A percentile compares a stretch with the other conserved stretches of the same genome.
Evolutionary conservation across 192 early-diverging fungal species (phyloP).

Genomic region (Diversispora epigaea): DNA sequence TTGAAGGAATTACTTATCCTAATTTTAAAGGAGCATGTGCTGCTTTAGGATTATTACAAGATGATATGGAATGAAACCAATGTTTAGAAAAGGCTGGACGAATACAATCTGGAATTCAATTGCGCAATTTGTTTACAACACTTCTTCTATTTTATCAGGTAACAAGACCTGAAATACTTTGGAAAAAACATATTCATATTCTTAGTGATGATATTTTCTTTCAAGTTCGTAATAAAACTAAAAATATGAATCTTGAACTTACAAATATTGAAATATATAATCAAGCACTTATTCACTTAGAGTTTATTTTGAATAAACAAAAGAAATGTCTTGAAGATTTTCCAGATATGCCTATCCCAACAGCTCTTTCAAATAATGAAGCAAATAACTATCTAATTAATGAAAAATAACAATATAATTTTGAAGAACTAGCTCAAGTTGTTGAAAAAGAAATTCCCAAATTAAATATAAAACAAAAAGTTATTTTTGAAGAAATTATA

Average conservation of each 20-base stretch:
- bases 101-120: constrained; percentile 23
- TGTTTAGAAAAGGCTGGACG: constrained; percentile 30
- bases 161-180: constrained; percentile 3
- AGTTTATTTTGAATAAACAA: too few relatives aligned
- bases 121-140: constrained; percentile 34
- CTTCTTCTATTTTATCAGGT: not conserved
- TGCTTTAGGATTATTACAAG: constrained; percentile 32
- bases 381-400: constrained; percentile 16
- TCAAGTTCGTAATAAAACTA: too few relatives aligned
- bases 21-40: constrained; percentile 35
- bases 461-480: constrained; percentile 14
- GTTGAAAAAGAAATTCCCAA: not conserved
- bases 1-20: not conserved
- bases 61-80: constrained; percentile 33
- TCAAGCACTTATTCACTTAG: too few relatives aligned
- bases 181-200: too few relatives aligned
- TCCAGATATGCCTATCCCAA: constrained; percentile 5
- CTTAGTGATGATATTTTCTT: too few relatives aligned
- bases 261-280: too few relatives aligned
- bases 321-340: too few relatives aligned
- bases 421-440: not conserved
- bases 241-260: too few relatives aligned
- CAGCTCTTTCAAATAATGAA: not conserved
- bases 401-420: constrained; percentile 17
- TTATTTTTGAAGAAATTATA: constrained; percentile 17